Evolutionary conservation across 208 protist species (phyloP).

Genomic region (Leishmania lainsoni): DNA sequence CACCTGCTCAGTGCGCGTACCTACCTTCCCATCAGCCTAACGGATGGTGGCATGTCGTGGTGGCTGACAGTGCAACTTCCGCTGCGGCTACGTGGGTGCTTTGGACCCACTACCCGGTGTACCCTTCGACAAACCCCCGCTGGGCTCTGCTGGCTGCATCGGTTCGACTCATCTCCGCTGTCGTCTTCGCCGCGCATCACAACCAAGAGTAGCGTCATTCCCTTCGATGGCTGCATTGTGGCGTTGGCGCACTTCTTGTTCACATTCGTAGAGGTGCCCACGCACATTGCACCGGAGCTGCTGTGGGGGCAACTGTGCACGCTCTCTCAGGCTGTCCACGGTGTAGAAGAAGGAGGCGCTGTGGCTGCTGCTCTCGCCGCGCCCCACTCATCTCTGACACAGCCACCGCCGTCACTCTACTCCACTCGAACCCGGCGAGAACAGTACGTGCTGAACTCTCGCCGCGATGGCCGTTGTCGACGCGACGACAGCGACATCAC

Average conservation of each 20-base stretch:
- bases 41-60: conserved; percentile 44
- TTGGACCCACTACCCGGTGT: conserved; percentile 25
- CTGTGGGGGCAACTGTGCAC: conserved; percentile 32
- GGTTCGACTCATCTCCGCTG: background rate
- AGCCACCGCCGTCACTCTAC: background rate
- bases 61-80: conserved; percentile 32
- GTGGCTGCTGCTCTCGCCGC: background rate
- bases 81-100: conserved; percentile 36
- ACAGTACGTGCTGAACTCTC: background rate
- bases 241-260: conserved; percentile 25
- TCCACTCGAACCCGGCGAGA: background rate
- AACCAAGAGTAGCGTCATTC: background rate
- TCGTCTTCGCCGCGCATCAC: background rate
- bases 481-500: background rate
- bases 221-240: conserved; percentile 1
- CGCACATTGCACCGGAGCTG: conserved; percentile 30
- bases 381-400: background rate
- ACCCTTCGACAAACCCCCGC: conserved; percentile 23
- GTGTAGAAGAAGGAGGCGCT: background rate
- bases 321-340: conserved; percentile 1
- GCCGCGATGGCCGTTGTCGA: conserved; percentile 3
- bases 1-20: conserved; percentile 2
- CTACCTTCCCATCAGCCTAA: conserved; percentile 33
- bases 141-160: conserved; percentile 25
- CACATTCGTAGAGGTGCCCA: conserved; percentile 24